Evolutionary conservation across 352 stramenopile genomes (phyloP).

Genomic region (Phytophthora rubi): DNA sequence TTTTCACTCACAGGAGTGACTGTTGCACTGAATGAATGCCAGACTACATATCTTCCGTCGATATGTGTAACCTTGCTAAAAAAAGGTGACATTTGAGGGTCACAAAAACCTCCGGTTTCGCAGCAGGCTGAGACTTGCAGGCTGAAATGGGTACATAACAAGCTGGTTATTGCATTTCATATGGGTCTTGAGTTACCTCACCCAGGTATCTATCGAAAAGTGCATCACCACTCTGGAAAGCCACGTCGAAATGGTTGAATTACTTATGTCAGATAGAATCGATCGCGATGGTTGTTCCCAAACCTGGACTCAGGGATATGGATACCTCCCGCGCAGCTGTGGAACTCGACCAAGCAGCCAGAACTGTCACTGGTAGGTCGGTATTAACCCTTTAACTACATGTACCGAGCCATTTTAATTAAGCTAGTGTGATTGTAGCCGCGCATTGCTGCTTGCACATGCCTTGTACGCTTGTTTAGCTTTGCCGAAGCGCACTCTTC

Average conservation of each 20-base stretch:
- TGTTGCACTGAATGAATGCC: not conserved
- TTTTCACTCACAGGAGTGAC: not conserved
- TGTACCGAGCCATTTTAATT: no score
- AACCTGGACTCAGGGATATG: constrained; percentile 29
- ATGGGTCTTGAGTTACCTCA: not conserved
- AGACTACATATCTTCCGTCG: not conserved
- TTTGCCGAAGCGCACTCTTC: constrained; percentile 20
- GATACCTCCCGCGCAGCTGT: constrained; percentile 38
- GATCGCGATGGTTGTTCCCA: constrained; percentile 31
- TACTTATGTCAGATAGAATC: constrained; percentile 31
- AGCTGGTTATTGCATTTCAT: not conserved
- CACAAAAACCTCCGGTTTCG: not conserved
- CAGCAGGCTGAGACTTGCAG: not conserved
- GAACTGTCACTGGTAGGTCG: constrained; percentile 24
- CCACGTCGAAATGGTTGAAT: constrained; percentile 40
- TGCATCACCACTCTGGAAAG: constrained; percentile 51
- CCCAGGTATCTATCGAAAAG: constrained; percentile 35
- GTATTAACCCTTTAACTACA: constrained; percentile 1
- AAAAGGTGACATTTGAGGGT: not conserved
- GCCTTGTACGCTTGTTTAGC: constrained; percentile 34
- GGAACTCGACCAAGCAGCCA: constrained; percentile 40
- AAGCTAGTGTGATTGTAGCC: constrained; percentile 35
- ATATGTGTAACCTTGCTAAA: not conserved
- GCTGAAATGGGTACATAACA: not conserved
- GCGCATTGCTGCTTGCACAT: constrained; percentile 27